A percentile compares a stretch with the other conserved stretches of the same genome.
Conservation (phyloP, 148 eudicot species). For the Diospyros kaki region DNA sequence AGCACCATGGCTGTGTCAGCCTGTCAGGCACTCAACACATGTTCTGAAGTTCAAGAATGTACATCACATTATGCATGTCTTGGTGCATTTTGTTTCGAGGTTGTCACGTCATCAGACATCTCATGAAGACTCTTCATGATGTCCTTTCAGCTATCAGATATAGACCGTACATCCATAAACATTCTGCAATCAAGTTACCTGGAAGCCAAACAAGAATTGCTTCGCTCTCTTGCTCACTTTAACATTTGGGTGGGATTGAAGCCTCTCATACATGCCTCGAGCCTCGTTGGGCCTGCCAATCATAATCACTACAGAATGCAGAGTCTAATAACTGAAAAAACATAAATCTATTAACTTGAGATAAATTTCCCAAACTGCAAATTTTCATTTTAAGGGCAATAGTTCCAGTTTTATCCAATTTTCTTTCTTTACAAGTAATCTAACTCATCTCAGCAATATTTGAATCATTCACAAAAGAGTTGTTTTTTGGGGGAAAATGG, state of each 20-base stretch:
- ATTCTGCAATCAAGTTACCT: constrained; percentile 38
- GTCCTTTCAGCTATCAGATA: not conserved
- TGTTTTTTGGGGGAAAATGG: not conserved
- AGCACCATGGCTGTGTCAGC: too few species aligned
- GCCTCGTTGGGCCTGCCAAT: constrained; percentile 69
- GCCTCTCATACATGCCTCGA: constrained; percentile 76
- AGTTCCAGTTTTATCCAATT: not conserved
- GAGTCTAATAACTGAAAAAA: not conserved
- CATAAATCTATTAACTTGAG: not conserved
- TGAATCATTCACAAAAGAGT: not conserved
- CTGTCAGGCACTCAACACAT: not conserved
- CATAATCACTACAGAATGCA: constrained; percentile 8
- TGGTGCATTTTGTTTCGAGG: not conserved
- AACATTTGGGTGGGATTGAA: constrained; percentile 75
- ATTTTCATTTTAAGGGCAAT: not conserved
- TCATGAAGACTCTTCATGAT: not conserved
- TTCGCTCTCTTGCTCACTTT: constrained; percentile 71
- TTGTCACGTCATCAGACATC: not conserved
- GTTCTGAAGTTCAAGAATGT: not conserved
- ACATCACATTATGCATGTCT: not conserved
- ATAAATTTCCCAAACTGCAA: constrained; percentile 1
- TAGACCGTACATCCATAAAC: not conserved
- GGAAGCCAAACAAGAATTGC: constrained; percentile 64
- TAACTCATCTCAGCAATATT: not conserved
- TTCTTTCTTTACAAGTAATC: not conserved